These are phyloP conservation scores for Teratosphaeriaceae sp. DNA, from an alignment of 2,329 filamentous ascomycete genomes.

Conservation along the genomic window DNA sequence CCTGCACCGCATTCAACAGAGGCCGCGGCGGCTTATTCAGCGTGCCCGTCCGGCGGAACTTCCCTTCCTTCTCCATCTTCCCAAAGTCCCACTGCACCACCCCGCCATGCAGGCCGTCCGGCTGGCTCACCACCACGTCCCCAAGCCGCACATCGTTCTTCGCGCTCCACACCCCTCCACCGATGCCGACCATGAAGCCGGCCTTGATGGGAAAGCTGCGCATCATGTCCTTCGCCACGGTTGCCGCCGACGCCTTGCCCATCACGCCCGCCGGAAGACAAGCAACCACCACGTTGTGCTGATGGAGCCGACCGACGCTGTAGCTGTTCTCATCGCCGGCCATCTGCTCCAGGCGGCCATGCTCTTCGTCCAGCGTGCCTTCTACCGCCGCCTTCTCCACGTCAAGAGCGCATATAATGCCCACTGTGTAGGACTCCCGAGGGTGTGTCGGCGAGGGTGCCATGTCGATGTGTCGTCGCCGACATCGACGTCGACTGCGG, in stretches of 20 bases:
- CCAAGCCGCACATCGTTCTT: conserved; percentile 22
- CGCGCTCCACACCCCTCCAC: conserved; percentile 19
- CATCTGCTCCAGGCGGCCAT: not conserved
- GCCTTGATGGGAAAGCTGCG: conserved; percentile 15
- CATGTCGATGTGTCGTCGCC: too few relatives aligned
- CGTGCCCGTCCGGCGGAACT: conserved; percentile 2
- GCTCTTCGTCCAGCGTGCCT: conserved; percentile 16
- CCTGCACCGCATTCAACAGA: conserved; percentile 9
- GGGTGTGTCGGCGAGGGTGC: too few relatives aligned
- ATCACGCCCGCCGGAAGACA: conserved; percentile 14
- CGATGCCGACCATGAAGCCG: conserved; percentile 16
- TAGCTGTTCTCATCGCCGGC: conserved; percentile 16
- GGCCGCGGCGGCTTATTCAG: conserved; percentile 10
- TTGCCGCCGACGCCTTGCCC: conserved; percentile 16
- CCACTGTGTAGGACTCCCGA: conserved; percentile 28
- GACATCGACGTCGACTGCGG: too few relatives aligned
- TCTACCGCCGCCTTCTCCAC: conserved; percentile 16
- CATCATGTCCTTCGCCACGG: conserved; percentile 15
- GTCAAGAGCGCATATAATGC: conserved; percentile 21
- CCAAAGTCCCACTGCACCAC: conserved; percentile 1
- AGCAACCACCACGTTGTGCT: conserved; percentile 23
- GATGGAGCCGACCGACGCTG: conserved; percentile 17
- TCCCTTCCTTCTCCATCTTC: conserved; percentile 1
- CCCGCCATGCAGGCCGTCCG: not conserved
- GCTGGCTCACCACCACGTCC: conserved; percentile 22